Evolutionary conservation across 208 protist species (phyloP), one percentile per base, ranked within the genome.

Genomic region (Zelonia costaricensis): DNA sequence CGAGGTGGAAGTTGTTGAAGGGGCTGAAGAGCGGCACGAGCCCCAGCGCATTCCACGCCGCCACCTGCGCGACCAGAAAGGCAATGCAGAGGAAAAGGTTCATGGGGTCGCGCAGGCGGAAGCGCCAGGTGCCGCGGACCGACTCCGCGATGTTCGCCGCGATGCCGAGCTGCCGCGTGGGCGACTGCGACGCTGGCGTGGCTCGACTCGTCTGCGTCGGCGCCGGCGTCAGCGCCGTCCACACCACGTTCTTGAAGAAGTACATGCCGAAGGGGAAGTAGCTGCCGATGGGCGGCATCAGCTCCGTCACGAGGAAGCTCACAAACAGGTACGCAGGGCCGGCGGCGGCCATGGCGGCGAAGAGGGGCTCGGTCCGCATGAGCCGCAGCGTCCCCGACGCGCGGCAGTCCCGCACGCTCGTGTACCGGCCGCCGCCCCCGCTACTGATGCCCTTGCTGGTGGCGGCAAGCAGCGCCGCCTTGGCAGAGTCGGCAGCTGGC

Each of bases 221-320:
- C 22, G 62, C 62, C 20, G 75, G 67, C 55, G 57, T n/a, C 44
- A 88, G 57, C 28, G 69, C 36, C 35, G 76, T 72, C 67, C 74
- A 90, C 31, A 80, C 13, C 13, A 78, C 35, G 53, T 94, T 94
- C 45, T 78, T 78, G 52, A 88, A 87, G 23, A 90, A 81, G 74
- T 80, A 91, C 6, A 76, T 9, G 13, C 62, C 68, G 15, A 82
- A 77, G 1, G 69, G 54, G 1, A 84, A 36, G 63, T 82, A 78
- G 57, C 70, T 82, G 23, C 84, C 31, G 23, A 80, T 25, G 9
- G 88, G 84, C 12, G 84, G 80, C 31, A 94, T 16, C 43, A 89
- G 15, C 20, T 46, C 69, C 18, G 70, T 70, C 35, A 76, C 4
- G 27, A 79, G 13, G 54, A 61, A 67, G 12, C 59, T 57, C 10